A percentile compares a stretch with the other conserved stretches of the same genome.
phyloP scores from a whole-genome alignment of 257 asterid species.

The Solanum chiquidenum region DNA sequence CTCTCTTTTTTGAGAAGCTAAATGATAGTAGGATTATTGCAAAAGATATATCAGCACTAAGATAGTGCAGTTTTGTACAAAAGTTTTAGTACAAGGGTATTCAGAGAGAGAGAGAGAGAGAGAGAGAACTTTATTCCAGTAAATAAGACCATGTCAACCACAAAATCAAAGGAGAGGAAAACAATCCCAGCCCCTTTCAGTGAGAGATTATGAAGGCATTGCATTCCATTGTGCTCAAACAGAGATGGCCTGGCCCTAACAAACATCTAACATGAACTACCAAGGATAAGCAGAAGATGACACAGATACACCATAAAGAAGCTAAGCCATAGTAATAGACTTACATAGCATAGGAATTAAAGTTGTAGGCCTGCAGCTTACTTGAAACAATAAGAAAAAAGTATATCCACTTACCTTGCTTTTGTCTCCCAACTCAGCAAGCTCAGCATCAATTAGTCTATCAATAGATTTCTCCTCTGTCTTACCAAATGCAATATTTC shows the following conservation, averaged over 20 bases:
- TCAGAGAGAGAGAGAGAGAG: not conserved
- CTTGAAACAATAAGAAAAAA: not conserved
- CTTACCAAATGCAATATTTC: slow-evolving; percentile 15
- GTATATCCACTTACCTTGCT: slow-evolving; percentile 50
- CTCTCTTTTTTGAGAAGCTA: not conserved
- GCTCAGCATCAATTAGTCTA: slow-evolving; percentile 74
- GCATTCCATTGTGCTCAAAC: not conserved
- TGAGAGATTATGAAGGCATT: not conserved
- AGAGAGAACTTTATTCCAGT: not conserved
- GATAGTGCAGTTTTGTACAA: not conserved
- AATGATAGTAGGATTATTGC: not conserved
- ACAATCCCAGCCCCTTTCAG: not conserved
- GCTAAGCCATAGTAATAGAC: not conserved
- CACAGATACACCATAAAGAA: not conserved
- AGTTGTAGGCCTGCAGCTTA: not conserved
- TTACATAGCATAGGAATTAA: not conserved
- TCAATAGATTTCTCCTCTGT: slow-evolving; percentile 60
- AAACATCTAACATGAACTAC: not conserved
- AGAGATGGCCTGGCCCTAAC: not conserved
- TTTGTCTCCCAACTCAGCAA: slow-evolving; percentile 80
- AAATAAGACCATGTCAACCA: not conserved
- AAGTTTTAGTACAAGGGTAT: not conserved
- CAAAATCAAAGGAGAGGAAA: not conserved
- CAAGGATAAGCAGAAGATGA: not conserved
- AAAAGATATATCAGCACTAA: not conserved